A percentile compares a stretch with the other conserved stretches of the same genome.
These are phyloP conservation scores for Talaromyces thailandensis DNA, from an alignment of 495 filamentous ascomycete genomes.

Conservation along the genomic window DNA sequence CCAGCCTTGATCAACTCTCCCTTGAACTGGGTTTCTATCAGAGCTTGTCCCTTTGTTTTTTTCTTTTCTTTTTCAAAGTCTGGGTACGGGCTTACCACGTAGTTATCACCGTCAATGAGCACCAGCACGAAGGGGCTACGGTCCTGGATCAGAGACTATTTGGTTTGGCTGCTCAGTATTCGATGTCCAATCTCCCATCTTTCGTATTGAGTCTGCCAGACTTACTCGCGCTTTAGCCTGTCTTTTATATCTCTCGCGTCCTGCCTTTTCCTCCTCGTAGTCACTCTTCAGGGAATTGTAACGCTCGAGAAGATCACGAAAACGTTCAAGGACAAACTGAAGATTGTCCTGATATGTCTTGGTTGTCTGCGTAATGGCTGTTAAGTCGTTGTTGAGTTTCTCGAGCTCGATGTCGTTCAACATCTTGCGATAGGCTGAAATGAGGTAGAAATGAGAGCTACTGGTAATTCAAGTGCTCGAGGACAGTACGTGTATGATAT, in stretches of 20 bases:
- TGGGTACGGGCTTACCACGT: conserved; percentile 28
- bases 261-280: conserved; percentile 47
- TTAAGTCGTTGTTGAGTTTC: conserved; percentile 20
- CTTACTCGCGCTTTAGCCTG: conserved; percentile 40
- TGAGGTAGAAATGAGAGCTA: not conserved
- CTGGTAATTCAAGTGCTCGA: not conserved
- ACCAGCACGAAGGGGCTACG: conserved; percentile 53
- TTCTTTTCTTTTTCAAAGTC: too few relatives aligned
- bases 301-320: conserved; percentile 33
- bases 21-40: conserved; percentile 32
- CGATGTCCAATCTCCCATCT: not conserved
- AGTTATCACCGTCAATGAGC: conserved; percentile 54
- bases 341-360: conserved; percentile 27
- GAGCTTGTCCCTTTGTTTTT: not conserved
- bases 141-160: conserved; percentile 19
- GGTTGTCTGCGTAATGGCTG: conserved; percentile 18
- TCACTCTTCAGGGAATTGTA: conserved; percentile 47
- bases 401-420: conserved; percentile 31
- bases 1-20: conserved; percentile 43
- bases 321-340: conserved; percentile 26
- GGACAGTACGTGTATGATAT: not conserved
- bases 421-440: conserved; percentile 15
- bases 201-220: not conserved
- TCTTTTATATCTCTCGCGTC: conserved; percentile 44
- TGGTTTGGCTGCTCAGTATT: not conserved